Conservation (phyloP, 352 stramenopile genomes). For the Phytophthora quininea region DNA sequence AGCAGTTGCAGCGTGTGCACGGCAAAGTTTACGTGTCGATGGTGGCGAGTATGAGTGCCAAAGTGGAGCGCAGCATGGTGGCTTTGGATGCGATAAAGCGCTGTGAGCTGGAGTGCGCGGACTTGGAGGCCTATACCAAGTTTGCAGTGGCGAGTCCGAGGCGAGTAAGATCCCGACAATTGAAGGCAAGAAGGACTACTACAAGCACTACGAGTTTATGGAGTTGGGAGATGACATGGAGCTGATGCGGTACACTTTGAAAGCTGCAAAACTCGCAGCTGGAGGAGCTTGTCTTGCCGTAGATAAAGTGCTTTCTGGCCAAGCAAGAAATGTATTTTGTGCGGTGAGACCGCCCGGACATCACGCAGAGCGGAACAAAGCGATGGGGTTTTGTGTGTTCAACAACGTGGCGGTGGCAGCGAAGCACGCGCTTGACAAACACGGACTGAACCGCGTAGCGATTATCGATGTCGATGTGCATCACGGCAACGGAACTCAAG, state of each 20-base stretch:
- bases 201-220: slow-evolving; percentile 66
- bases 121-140: slow-evolving; percentile 9
- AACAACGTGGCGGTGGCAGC: slow-evolving; percentile 96
- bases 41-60: slow-evolving; percentile 49
- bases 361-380: slow-evolving; percentile 50
- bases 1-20: slow-evolving; percentile 67
- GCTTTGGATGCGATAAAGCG: slow-evolving; percentile 43
- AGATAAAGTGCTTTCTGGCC: slow-evolving; percentile 44
- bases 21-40: slow-evolving; percentile 61
- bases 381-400: slow-evolving; percentile 95
- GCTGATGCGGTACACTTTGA: slow-evolving; percentile 73
- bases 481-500: slow-evolving; percentile 89
- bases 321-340: slow-evolving; percentile 85
- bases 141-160: slow-evolving; percentile 16
- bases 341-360: slow-evolving; percentile 75
- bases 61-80: slow-evolving; percentile 69
- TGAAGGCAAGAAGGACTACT: slow-evolving; percentile 53
- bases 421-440: slow-evolving; percentile 88
- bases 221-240: slow-evolving; percentile 74
- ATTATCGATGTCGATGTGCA: slow-evolving; percentile 87
- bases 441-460: slow-evolving; percentile 51
- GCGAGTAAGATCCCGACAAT: slow-evolving; percentile 20
- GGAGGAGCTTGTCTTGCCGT: slow-evolving; percentile 84
- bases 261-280: slow-evolving; percentile 65
- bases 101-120: slow-evolving; percentile 5